Conservation (phyloP, 768 basidiomycete species). For the Auricularia heimuer region DNA sequence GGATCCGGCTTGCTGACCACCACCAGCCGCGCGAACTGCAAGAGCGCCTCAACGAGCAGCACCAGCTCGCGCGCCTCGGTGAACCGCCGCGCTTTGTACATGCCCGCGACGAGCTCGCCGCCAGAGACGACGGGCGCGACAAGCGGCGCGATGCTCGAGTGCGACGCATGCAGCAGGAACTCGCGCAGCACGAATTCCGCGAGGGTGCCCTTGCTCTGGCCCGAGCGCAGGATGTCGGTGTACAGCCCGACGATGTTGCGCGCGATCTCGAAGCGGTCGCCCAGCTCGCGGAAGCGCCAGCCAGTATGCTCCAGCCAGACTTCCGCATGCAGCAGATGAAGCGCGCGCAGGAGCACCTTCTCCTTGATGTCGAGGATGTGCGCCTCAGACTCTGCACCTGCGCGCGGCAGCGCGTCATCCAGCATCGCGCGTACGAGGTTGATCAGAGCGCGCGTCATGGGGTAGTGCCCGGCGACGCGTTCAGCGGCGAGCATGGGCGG, state of each 20-base stretch:
- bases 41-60: slow-evolving; percentile 55
- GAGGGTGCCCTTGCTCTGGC: slow-evolving; percentile 47
- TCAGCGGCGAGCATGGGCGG: slow-evolving; percentile 61
- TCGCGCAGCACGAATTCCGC: slow-evolving; percentile 46
- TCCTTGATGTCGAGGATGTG: slow-evolving; percentile 51
- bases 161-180: slow-evolving; percentile 64
- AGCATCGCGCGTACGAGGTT: slow-evolving; percentile 68
- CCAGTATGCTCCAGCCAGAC: slow-evolving; percentile 79
- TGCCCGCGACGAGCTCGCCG: slow-evolving; percentile 42
- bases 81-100: slow-evolving; percentile 54
- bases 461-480: slow-evolving; percentile 62
- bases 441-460: slow-evolving; percentile 72
- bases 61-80: slow-evolving; percentile 63
- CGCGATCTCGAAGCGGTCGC: slow-evolving; percentile 78
- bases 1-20: slow-evolving; percentile 55
- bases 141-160: slow-evolving; percentile 73
- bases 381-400: slow-evolving; percentile 30
- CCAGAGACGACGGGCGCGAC: slow-evolving; percentile 60
- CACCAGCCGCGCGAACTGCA: slow-evolving; percentile 51
- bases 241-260: slow-evolving; percentile 58
- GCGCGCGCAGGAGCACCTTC: slow-evolving; percentile 71
- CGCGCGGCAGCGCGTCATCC: slow-evolving; percentile 50
- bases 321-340: slow-evolving; percentile 71
- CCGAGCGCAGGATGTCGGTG: slow-evolving; percentile 49
- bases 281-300: slow-evolving; percentile 79